Evolutionary conservation across 164 flowering plant genomes (phyloP), one percentile per base, ranked within the genome.

Genomic region (Liriodendron chinense): DNA sequence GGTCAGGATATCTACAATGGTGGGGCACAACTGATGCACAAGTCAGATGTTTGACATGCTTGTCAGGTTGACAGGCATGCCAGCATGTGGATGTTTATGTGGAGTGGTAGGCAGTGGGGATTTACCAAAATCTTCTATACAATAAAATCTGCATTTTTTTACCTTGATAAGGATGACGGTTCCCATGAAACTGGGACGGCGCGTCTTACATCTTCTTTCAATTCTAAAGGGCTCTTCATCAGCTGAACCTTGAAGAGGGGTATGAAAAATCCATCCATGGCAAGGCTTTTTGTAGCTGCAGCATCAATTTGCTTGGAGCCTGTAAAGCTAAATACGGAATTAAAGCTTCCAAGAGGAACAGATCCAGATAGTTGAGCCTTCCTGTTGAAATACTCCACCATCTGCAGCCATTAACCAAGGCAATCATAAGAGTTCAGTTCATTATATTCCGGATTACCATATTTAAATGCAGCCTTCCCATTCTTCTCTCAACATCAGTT

Each of bases 111-210:
- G 59, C 18, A 10, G 43, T 4, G 7, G 43, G 43, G 43, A 34
- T 34, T 34, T 34, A 34, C 6, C 43, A 34, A 34, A 34, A 34
- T 7, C 43, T 34, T 34, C 59, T 12, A 3, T 53, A 12, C 59
- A 53, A 12, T 53, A 53, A 53, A 53, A 53, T 12, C 2, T 12
- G 59, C 59, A 53, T 53, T 53, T 1, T 20, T 79, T 53, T 72
- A 91, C 96, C 97, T 89, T 69, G 97, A 87, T 64, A 93, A 83
- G 21, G 93, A 80, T 64, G 89, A 84, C 61, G 97, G 94, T 28
- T 93, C 94, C 97, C 97, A 93, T 24, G 81, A 77, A 69, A 80
- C 76, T 49, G 97, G 96, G 25, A 93, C 80, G 23, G 92, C 90
- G 23, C 68, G 79, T 79, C 77, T 91, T 18, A 93, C 91, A 80